Conservation (phyloP, 2,329 filamentous ascomycete species). For the Fusarium albidum region DNA sequence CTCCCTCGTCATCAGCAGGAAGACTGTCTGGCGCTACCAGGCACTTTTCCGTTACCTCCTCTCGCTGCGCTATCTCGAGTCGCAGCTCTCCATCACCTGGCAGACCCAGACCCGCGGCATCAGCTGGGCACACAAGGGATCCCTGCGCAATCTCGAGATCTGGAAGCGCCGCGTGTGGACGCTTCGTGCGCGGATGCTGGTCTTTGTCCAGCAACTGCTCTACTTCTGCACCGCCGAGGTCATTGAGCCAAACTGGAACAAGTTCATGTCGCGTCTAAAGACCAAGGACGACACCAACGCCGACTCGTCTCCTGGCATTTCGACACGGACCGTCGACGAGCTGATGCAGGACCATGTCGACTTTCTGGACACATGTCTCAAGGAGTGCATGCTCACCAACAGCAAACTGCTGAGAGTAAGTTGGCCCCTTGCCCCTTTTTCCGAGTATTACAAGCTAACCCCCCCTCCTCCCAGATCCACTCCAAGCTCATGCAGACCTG, state of each 20-base stretch:
- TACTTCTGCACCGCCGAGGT: slow-evolving; percentile 98
- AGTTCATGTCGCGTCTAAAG: slow-evolving; percentile 87
- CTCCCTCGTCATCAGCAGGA: slow-evolving; percentile 92
- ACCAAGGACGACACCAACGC: slow-evolving; percentile 59
- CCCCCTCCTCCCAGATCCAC: slow-evolving; percentile 75
- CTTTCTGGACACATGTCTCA: slow-evolving; percentile 95
- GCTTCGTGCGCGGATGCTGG: slow-evolving; percentile 89
- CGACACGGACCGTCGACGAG: slow-evolving; percentile 85
- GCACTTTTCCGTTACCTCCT: slow-evolving; percentile 94
- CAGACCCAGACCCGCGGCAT: slow-evolving; percentile 83
- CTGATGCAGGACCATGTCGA: slow-evolving; percentile 99
- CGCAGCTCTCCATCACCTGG: slow-evolving; percentile 87
- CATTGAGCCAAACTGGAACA: slow-evolving; percentile 97
- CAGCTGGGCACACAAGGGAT: slow-evolving; percentile 84
- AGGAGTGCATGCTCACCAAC: slow-evolving; percentile 99
- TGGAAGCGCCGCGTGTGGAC: slow-evolving; percentile 97
- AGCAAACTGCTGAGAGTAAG: slow-evolving; percentile 88
- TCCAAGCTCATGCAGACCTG: slow-evolving; percentile 97
- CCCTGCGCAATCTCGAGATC: slow-evolving; percentile 76
- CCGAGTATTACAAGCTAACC: slow-evolving; percentile 22
- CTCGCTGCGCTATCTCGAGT: slow-evolving; percentile 88
- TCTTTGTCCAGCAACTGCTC: slow-evolving; percentile 94
- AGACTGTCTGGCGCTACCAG: slow-evolving; percentile 97
- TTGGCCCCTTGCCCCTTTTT: slow-evolving; percentile 12
- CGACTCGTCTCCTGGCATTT: slow-evolving; percentile 41